Conservation (phyloP, 495 filamentous ascomycete species). For the Penicillium cosmopolitanum region DNA sequence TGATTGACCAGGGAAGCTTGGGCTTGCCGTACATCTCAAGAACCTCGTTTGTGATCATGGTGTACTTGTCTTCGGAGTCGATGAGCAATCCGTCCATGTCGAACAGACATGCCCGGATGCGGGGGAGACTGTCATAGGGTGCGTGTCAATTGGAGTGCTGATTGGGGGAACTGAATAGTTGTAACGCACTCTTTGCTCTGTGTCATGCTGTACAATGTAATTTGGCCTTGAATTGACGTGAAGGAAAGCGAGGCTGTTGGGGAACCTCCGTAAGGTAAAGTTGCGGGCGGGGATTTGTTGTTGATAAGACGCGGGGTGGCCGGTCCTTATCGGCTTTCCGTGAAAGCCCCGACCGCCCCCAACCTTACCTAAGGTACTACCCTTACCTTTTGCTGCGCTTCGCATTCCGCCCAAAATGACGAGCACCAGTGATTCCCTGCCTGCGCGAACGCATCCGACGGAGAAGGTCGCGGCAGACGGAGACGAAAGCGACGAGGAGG, state of each 20-base stretch:
- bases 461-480: slow-evolving; percentile 6
- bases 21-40: slow-evolving; percentile 74
- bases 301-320: slow-evolving; percentile 28
- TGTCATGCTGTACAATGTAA: slow-evolving; percentile 17
- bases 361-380: slow-evolving; percentile 1
- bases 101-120: slow-evolving; percentile 91
- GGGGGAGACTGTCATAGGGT: slow-evolving; percentile 58
- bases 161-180: background rate
- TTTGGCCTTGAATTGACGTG: background rate
- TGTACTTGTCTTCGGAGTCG: slow-evolving; percentile 93
- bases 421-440: slow-evolving; percentile 5
- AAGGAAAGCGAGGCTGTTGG: background rate
- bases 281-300: slow-evolving; percentile 5
- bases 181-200: slow-evolving; percentile 20
- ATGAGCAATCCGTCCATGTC: slow-evolving; percentile 98
- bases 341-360: slow-evolving; percentile 16
- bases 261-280: background rate
- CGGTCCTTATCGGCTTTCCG: slow-evolving; percentile 27
- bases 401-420: slow-evolving; percentile 19
- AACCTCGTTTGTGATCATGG: slow-evolving; percentile 76
- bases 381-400: slow-evolving; percentile 6
- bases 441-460: slow-evolving; percentile 3
- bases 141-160: slow-evolving; percentile 15
- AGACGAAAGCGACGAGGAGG: slow-evolving; percentile 45
- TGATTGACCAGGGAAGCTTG: slow-evolving; percentile 85